A percentile compares a stretch with the other conserved stretches of the same genome.
phyloP scores from a whole-genome alignment of 345 rosid genomes.

The Ceriops decandra region DNA sequence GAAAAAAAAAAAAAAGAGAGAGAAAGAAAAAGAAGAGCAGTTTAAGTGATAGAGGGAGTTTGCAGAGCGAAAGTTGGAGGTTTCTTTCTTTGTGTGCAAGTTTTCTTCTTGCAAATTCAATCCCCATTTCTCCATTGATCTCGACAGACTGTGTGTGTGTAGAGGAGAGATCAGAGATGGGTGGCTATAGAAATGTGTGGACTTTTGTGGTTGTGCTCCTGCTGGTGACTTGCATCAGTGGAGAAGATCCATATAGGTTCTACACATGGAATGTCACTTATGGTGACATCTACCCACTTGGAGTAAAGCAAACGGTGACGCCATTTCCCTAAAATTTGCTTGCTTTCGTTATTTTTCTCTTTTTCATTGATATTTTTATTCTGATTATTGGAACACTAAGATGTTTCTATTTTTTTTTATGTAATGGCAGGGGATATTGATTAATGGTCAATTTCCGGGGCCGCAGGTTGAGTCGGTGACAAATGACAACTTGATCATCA shows the following conservation, averaged over 20 bases:
- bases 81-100: constrained; percentile 6
- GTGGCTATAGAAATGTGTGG: constrained; percentile 13
- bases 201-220: constrained; percentile 15
- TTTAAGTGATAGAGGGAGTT: not conserved
- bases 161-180: constrained; percentile 36
- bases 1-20: not conserved
- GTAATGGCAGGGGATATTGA: constrained; percentile 69
- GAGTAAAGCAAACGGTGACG: constrained; percentile 55
- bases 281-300: constrained; percentile 69
- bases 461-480: constrained; percentile 80
- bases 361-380: not conserved
- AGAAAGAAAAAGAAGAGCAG: not conserved
- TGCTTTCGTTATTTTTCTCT: not conserved
- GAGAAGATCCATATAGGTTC: constrained; percentile 62
- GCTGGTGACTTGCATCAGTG: constrained; percentile 28
- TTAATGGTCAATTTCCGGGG: constrained; percentile 92
- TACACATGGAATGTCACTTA: constrained; percentile 63
- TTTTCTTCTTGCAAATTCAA: not conserved
- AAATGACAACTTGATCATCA: constrained; percentile 79
- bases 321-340: not conserved
- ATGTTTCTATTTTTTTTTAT: not conserved
- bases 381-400: not conserved
- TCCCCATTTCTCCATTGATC: constrained; percentile 15
- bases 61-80: constrained; percentile 17
- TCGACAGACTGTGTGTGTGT: not conserved